Evolutionary conservation across 2,329 filamentous ascomycete genomes (phyloP).

Genomic region (Coniella vitis): DNA sequence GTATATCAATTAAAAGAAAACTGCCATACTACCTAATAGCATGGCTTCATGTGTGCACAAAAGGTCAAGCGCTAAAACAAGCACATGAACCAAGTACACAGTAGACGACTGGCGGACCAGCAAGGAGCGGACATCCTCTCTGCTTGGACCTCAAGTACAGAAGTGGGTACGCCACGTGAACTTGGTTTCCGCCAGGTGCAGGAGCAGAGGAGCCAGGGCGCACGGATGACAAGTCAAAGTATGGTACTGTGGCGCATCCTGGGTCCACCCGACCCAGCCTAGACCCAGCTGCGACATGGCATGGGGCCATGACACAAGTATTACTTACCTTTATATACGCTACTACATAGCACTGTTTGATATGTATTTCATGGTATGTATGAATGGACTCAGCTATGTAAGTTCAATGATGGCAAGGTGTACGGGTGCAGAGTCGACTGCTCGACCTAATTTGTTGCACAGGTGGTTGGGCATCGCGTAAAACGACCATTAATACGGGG

Average conservation of each 20-base stretch:
- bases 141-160: constrained; percentile 9
- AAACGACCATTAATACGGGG: too few species aligned
- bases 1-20: too few species aligned
- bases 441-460: too few species aligned
- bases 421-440: too few species aligned
- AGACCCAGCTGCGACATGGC: background rate
- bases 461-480: too few species aligned
- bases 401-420: too few species aligned
- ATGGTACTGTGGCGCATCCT: background rate
- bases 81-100: constrained; percentile 3
- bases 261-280: background rate
- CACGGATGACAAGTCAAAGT: constrained; percentile 13
- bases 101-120: constrained; percentile 12
- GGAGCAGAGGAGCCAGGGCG: constrained; percentile 11
- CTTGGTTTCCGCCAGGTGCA: constrained; percentile 10
- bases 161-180: constrained; percentile 17
- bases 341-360: background rate
- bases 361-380: background rate
- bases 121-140: constrained; percentile 2
- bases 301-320: too few species aligned
- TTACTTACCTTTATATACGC: background rate
- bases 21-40: too few species aligned
- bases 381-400: too few species aligned
- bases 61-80: constrained; percentile 11
- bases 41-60: background rate